phyloP scores from a whole-genome alignment of 352 stramenopile genomes.

The Phytophthora europaea region DNA sequence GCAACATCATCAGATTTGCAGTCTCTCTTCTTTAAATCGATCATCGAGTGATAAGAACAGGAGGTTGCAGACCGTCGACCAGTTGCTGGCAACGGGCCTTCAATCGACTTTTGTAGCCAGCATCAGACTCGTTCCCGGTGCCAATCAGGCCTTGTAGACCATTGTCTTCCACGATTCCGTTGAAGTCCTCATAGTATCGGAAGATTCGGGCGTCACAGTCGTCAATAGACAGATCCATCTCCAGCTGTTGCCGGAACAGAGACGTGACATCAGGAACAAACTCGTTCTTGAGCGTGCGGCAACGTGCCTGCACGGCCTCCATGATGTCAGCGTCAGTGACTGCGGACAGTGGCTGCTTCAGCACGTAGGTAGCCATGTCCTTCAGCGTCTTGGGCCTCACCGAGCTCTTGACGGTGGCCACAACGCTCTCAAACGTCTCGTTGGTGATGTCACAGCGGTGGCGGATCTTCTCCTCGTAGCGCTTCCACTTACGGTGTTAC shows the following conservation, averaged over 20 bases:
- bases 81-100: slow-evolving; percentile 8
- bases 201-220: neutral
- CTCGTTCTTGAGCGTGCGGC: no score
- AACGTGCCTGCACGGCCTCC: slow-evolving; percentile 1
- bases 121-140: slow-evolving; percentile 7
- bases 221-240: neutral
- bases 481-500: neutral
- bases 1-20: slow-evolving; percentile 11
- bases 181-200: neutral
- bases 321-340: neutral
- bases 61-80: slow-evolving; percentile 7
- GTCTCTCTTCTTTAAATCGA: slow-evolving; percentile 1
- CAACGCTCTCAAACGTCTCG: neutral
- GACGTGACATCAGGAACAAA: neutral
- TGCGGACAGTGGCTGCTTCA: neutral
- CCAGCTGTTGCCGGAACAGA: neutral
- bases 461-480: neutral
- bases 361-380: neutral
- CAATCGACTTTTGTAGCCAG: slow-evolving; percentile 2
- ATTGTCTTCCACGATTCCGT: neutral
- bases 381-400: neutral
- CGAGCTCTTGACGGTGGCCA: neutral
- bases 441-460: neutral
- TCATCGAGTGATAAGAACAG: neutral
- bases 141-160: neutral